Base-by-base conservation (phyloP, 2,329 filamentous ascomycete species). In the Trichoderma koningii region DNA sequence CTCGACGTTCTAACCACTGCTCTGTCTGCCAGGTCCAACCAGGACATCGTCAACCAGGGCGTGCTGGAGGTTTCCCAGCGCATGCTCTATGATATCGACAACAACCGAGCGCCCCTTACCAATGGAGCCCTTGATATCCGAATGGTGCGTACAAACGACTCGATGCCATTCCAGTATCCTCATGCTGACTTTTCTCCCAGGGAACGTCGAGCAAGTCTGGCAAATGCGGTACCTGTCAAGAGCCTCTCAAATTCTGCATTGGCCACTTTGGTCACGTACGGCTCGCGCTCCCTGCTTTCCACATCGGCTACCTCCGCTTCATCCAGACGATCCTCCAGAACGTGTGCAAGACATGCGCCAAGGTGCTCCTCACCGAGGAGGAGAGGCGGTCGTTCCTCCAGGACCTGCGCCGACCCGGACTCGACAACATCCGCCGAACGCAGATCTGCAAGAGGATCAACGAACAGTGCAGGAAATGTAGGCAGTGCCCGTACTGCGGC, bases 201-300 rank as follows among this genome's bases (percentile, higher is more conserved):
- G 93, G 93, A 69, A 95, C 92, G 3, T 97, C 93, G 17, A 92
- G 87, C 75, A 98, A 98, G 78, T 85, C 81, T 3, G 90, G 87
- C 26, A 84, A 81, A 66, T 99, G 95, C 76, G 81, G 86, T 50
- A 98, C 95, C 15, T 99, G 95, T 75, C 87, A 91, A 55, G 87
- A 93, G 73, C 85, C 87, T 17, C 82, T 98, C 34, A 86, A 92
- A 71, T 87, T 89, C 69, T 99, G 95, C 77, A 95, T 92, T 71
- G 95, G 95, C 14, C 95, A 99, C 77, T 99, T 98, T 73, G 95
- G 95, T 53, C 90, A 97, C 77, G 90, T 99, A 72, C 88, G 91
- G 72, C 85, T 99, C 15, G 92, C 94, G 1, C 82, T 99, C 59
- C 95, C 95, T 4, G 92, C 90, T 50, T 98, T 98, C 74, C 95